Percentiles rank a stretch among this genome's conserved stretches.
Evolutionary conservation across 2,329 filamentous ascomycete genomes (phyloP).

Genomic region (Colletotrichum lupini): DNA sequence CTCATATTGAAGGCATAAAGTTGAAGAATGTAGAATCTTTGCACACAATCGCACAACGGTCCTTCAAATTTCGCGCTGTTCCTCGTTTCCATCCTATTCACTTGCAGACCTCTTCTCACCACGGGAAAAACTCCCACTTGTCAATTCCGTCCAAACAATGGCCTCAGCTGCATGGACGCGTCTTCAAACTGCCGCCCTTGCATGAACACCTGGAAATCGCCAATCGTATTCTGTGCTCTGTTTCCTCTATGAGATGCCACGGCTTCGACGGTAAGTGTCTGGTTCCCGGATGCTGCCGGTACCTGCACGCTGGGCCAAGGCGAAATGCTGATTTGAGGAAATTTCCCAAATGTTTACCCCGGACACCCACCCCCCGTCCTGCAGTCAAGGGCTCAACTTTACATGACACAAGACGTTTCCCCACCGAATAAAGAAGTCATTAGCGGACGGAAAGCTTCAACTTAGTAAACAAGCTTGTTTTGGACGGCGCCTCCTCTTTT

Average conservation of each 20-base stretch:
- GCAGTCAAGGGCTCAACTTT: conserved; percentile 2
- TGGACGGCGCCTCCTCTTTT: not conserved
- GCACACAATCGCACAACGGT: not conserved
- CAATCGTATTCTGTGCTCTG: not conserved
- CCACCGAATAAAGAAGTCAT: conserved; percentile 16
- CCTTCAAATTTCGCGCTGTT: not conserved
- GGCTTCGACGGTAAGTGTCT: not conserved
- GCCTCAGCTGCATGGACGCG: not conserved
- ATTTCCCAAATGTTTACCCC: conserved; percentile 17
- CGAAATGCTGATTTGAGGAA: conserved; percentile 32
- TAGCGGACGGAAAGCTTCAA: conserved; percentile 3
- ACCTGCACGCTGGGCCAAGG: conserved; percentile 1
- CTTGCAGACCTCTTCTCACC: not conserved
- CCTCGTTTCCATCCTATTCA: not conserved
- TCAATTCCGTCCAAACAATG: conserved; percentile 13
- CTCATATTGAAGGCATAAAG: not conserved
- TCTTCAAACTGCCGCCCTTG: not conserved
- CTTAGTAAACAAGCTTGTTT: conserved; percentile 21
- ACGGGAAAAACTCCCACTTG: conserved; percentile 3
- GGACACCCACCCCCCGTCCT: conserved; percentile 15
- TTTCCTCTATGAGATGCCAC: no score
- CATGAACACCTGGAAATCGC: not conserved
- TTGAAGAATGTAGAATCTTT: not conserved
- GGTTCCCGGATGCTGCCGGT: conserved; percentile 9
- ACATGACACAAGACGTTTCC: conserved; percentile 16